Base-by-base conservation (phyloP, 2,329 filamentous ascomycete genomes). In the Microsporum canis region DNA sequence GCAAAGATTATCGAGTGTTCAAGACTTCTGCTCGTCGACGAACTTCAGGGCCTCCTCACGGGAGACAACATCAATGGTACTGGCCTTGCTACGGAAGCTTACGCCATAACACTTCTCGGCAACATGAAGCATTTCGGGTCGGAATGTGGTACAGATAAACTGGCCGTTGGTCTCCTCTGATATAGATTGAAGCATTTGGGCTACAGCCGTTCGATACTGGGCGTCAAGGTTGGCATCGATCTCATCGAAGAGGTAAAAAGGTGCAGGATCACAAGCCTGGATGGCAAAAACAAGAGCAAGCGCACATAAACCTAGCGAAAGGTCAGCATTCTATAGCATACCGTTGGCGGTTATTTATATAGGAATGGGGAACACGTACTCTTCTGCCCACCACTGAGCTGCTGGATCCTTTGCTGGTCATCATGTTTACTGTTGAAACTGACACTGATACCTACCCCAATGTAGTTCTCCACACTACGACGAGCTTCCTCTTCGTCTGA, bases 211-310 rank as follows among this genome's bases (percentile, higher is more conserved):
- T 63, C 94, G 88, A 78, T 99, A 99, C 75, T 99, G 94, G 0
- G 94, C 91, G 73, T 99, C 94, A 29, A 99, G 83, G 72, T 99
- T 99, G 73, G 94, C 94, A 71, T 99, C 94, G 65, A 99, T 96
- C 76, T 99, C 94, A 73, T 99, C 94, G 68, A 99, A 99, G 69
- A 99, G 91, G 73, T 99, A 96, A 81, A 99, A 97, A 0, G 94
- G 94, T 51, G 92, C 95, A 7, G 92, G 94, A 72, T 99, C 94
- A 63, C 92, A 96, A 67, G 91, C 89, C 75, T 99, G 94, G 67
- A 99, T 95, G n/a, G 94, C 94, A 72, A 99, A 99, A 67, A 99
- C 95, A 58, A 99, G 84, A 51, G 94, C 95, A n/a, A 99, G 84
- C 7, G 94, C 94, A 74, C 92, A 97, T 64, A 97, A 80, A 83